Evolutionary conservation across 768 basidiomycete genomes (phyloP).

Genomic region (Lactifluus echinatus): DNA sequence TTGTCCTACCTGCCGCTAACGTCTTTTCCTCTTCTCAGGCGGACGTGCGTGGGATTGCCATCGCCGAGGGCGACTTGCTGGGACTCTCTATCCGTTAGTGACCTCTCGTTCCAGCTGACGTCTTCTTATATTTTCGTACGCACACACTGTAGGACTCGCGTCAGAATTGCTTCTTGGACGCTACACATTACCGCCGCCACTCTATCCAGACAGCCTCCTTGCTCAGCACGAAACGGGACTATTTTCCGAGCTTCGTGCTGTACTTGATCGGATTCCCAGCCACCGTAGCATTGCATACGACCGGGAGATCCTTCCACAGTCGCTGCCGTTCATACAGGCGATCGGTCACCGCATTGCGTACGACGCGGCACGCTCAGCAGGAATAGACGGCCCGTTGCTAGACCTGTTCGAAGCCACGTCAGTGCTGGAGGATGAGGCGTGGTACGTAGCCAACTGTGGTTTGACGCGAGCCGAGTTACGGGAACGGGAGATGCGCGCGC

Average conservation of each 20-base stretch:
- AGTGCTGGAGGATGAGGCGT: constrained; percentile 46
- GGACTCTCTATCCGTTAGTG: constrained; percentile 38
- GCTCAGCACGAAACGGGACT: constrained; percentile 39
- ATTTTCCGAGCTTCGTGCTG: constrained; percentile 24
- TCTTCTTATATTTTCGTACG: neutral
- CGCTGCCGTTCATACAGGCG: constrained; percentile 45
- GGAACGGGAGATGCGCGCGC: constrained; percentile 21
- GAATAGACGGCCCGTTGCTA: constrained; percentile 40
- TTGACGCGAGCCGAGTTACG: constrained; percentile 40
- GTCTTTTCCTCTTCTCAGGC: constrained; percentile 2
- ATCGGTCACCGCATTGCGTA: constrained; percentile 57
- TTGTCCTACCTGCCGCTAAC: constrained; percentile 28
- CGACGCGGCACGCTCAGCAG: constrained; percentile 39
- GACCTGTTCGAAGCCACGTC: constrained; percentile 48
- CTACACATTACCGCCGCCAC: constrained; percentile 42
- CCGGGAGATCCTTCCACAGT: constrained; percentile 46
- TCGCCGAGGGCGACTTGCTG: constrained; percentile 43
- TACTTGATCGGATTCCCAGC: constrained; percentile 6
- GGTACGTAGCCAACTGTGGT: constrained; percentile 47
- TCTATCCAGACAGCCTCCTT: constrained; percentile 39
- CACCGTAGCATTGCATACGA: constrained; percentile 47
- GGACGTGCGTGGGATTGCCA: constrained; percentile 30
- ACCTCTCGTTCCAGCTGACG: constrained; percentile 8
- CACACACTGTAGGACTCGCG: constrained; percentile 36
- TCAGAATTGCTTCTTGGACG: constrained; percentile 50